Percentiles rank a stretch among this genome's conserved stretches.
These are phyloP conservation scores for Saccharum hybrid DNA, from an alignment of 202 grass and related monocot genomes.

Conservation along the genomic window DNA sequence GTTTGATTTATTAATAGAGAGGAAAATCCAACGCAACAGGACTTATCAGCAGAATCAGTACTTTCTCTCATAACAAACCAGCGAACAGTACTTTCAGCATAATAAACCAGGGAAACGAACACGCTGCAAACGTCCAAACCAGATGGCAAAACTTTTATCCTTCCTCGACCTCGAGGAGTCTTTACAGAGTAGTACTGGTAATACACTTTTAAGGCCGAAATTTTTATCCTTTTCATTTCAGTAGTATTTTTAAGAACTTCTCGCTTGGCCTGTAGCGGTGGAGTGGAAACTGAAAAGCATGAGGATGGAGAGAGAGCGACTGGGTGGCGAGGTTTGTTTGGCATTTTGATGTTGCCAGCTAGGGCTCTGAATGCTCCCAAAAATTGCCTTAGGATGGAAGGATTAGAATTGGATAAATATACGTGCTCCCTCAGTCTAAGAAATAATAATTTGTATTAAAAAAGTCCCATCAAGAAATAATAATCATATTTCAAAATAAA, in stretches of 20 bases:
- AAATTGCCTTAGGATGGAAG: constrained; percentile 8
- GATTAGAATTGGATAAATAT: constrained; percentile 30
- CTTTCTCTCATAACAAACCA: too few species aligned
- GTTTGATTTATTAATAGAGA: constrained; percentile 33
- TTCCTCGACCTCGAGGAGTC: neutral
- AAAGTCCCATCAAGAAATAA: neutral
- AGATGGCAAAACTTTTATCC: neutral
- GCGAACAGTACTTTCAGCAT: too few species aligned
- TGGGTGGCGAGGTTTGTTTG: neutral
- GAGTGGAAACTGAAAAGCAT: neutral
- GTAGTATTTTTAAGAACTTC: neutral
- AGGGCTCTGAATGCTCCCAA: constrained; percentile 25
- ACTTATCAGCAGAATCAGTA: too few species aligned
- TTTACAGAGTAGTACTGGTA: neutral
- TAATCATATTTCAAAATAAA: neutral
- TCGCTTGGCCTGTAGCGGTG: neutral
- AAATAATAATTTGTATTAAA: neutral
- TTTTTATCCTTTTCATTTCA: neutral
- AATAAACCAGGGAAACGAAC: too few species aligned
- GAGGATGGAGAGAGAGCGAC: constrained; percentile 1
- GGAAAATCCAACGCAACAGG: constrained; percentile 23
- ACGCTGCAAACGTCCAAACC: neutral
- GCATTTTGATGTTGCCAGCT: constrained; percentile 38
- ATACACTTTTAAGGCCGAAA: too few species aligned
- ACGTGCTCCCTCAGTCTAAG: neutral